Percentiles rank a stretch among this genome's conserved stretches.
Evolutionary conservation across 2,329 filamentous ascomycete species (phyloP).

Genomic region (Aureobasidium leucospermi): DNA sequence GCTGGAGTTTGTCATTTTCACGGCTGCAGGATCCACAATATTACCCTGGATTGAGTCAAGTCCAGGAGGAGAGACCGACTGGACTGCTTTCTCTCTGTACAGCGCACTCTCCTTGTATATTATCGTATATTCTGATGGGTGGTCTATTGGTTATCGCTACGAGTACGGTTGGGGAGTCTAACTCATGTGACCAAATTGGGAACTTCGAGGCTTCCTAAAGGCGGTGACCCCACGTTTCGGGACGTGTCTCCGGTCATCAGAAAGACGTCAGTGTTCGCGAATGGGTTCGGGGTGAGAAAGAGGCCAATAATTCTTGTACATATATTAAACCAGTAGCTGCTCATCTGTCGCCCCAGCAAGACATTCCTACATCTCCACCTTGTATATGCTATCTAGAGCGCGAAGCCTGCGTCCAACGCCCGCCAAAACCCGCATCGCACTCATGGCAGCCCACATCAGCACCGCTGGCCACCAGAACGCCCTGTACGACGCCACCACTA

Average conservation of each 20-base stretch:
- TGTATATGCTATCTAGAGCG: slow-evolving; percentile 12
- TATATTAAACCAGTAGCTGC: not conserved
- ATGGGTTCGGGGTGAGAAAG: not conserved
- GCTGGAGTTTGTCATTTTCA: no score
- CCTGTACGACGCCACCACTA: slow-evolving; percentile 19
- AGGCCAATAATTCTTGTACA: not conserved
- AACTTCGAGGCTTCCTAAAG: not conserved
- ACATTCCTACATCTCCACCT: not conserved
- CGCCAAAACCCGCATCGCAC: slow-evolving; percentile 27
- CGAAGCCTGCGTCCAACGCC: slow-evolving; percentile 9
- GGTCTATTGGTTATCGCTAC: no score
- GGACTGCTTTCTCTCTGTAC: no score
- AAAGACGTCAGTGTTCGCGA: slow-evolving; percentile 1
- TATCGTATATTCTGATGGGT: no score
- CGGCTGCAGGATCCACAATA: no score
- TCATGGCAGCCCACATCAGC: slow-evolving; percentile 39
- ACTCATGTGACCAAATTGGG: no score
- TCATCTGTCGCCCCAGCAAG: not conserved
- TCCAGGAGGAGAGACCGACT: no score
- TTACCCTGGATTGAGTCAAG: no score
- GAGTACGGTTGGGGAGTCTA: no score
- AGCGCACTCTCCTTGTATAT: no score
- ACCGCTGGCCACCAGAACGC: slow-evolving; percentile 17
- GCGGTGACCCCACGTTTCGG: slow-evolving; percentile 7
- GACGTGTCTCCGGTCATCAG: not conserved